Conservation (phyloP, 768 basidiomycete genomes). For the Crepidotus variabilis region DNA sequence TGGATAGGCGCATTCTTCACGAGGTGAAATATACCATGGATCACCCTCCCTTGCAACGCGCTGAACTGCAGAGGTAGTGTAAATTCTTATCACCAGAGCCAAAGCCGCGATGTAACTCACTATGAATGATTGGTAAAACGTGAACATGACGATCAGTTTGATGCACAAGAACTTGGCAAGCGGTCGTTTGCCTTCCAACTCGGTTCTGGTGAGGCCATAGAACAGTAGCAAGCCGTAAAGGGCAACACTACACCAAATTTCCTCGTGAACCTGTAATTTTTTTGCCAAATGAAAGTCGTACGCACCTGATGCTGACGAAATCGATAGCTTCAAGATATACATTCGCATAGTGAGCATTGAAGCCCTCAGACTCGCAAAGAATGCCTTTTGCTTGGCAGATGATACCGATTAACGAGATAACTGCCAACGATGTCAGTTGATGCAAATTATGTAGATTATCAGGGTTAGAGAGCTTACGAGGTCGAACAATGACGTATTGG, state of each 20-base stretch:
- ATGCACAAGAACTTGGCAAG: slow-evolving; percentile 84
- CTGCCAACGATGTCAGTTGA: slow-evolving; percentile 19
- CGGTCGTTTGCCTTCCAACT: slow-evolving; percentile 70
- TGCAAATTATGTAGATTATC: neutral
- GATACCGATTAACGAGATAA: slow-evolving; percentile 71
- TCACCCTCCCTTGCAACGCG: slow-evolving; percentile 64
- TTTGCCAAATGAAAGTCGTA: neutral
- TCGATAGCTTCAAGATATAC: slow-evolving; percentile 72
- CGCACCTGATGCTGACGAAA: slow-evolving; percentile 77
- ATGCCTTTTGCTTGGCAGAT: slow-evolving; percentile 67
- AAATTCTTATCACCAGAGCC: neutral
- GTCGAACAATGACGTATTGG: slow-evolving; percentile 80
- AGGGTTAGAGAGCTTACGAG: slow-evolving; percentile 27
- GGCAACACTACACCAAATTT: slow-evolving; percentile 50
- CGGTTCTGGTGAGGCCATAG: slow-evolving; percentile 77
- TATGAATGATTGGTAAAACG: slow-evolving; percentile 82
- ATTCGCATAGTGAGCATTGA: slow-evolving; percentile 56
- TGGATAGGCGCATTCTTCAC: neutral
- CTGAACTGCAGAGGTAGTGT: slow-evolving; percentile 46
- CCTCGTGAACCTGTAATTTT: neutral
- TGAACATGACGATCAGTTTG: slow-evolving; percentile 85
- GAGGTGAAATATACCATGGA: slow-evolving; percentile 44
- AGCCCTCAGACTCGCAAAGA: slow-evolving; percentile 64
- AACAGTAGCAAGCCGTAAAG: slow-evolving; percentile 84
- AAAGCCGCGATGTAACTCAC: slow-evolving; percentile 32